Percentiles rank a stretch among this genome's conserved stretches.
These are phyloP conservation scores for Halocafeteria seosinensis DNA, from an alignment of 108 stramenopile genomes.

Conservation along the genomic window DNA sequence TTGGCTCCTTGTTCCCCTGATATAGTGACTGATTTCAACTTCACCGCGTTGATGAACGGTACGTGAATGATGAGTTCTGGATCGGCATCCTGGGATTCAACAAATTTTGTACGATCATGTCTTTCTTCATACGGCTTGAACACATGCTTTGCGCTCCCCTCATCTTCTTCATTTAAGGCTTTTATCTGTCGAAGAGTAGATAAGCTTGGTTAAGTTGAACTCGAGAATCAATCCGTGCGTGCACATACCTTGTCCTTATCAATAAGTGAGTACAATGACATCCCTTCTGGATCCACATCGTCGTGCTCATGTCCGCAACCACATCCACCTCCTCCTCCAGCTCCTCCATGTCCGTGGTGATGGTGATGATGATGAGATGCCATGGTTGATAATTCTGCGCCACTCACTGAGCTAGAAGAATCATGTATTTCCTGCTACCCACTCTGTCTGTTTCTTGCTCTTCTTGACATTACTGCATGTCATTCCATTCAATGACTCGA, in stretches of 20 bases:
- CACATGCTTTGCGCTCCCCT: background rate
- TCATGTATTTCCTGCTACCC: no score
- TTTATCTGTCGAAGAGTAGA: no score
- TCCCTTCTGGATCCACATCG: constrained; percentile 3
- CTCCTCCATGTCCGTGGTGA: no score
- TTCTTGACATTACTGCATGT: no score
- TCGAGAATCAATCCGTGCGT: no score
- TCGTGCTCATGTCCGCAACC: background rate
- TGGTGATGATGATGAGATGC: no score
- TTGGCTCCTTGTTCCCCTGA: constrained; percentile 1
- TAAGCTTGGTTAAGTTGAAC: no score
- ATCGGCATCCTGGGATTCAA: constrained; percentile 8
- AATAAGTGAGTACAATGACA: background rate
- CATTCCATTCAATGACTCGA: no score
- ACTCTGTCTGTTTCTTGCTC: no score
- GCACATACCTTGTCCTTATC: constrained; percentile 4
- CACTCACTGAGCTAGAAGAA: no score
- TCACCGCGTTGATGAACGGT: constrained; percentile 11
- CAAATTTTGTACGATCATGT: background rate
- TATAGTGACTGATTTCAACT: constrained; percentile 5
- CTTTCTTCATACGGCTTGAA: background rate
- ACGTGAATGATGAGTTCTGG: constrained; percentile 13
- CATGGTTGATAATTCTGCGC: no score
- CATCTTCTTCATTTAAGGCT: constrained; percentile 6
- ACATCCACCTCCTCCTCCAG: background rate